Evolutionary conservation across 768 basidiomycete genomes (phyloP), one percentile per base, ranked within the genome.

Genomic region (Hygrophorus pudorinus): DNA sequence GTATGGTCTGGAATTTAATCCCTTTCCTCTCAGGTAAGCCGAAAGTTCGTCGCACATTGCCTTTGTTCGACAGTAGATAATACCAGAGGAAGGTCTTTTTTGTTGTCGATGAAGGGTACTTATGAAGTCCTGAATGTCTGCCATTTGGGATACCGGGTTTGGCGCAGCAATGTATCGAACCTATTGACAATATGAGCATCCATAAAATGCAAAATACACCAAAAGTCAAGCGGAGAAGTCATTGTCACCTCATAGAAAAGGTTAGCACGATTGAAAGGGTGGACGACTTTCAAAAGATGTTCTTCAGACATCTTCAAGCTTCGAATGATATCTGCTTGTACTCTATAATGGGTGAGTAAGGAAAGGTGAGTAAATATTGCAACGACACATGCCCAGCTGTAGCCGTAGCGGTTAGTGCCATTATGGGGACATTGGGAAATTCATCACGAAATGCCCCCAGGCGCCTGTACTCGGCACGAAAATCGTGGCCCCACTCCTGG

Each of bases 401-500:
- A 2, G 88, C 87, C 11, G 84, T 87, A 1, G 88, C 87, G 1
- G 87, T 91, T 31, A 91, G 61, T 3, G 88, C 88, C 85, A 89
- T 91, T 51, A 92, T 81, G 0, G 89, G 88, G 3, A 90, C 74
- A 45, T 71, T 65, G 1, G 72, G 71, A 54, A 80, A 89, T 21
- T 66, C 68, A 30, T 73, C 66, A 1, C 88, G 75, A 57, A 92
- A 85, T 31, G 64, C 57, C 4, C 87, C 88, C 17, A 92, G 68
- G 18, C 66, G 71, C 35, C 86, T 66, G 54, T 89, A 91, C 34
- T 86, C 81, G 27, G 59, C 68, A 18, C 88, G 76, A 56, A 88
- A 88, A 52, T 86, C 79, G 38, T 87, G 85, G 0, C 85, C 85
- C 87, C 85, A 89, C 68, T 88, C 86, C 81, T 86, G 49, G 11